Evolutionary conservation across 768 basidiomycete genomes (phyloP).

Genomic region (Russula compacta): DNA sequence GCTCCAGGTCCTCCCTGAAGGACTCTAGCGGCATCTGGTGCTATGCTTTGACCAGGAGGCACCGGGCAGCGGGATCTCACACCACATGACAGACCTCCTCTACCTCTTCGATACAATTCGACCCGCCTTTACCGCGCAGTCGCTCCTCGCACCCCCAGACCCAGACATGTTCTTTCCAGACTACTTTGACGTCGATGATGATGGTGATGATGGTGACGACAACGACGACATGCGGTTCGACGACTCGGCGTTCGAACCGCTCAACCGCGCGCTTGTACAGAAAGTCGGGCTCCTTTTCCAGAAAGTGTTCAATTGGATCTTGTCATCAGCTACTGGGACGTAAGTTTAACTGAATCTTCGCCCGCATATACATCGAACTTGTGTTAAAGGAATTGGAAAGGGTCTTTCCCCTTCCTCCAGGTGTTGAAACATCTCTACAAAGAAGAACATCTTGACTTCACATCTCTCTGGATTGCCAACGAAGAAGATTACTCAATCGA

Average conservation of each 20-base stretch:
- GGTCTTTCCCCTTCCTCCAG: no score
- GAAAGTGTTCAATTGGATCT: no score
- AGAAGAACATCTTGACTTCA: no score
- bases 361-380: no score
- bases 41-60: conserved; percentile 77
- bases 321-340: no score
- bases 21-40: conserved; percentile 55
- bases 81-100: conserved; percentile 63
- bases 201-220: no score
- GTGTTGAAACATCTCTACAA: no score
- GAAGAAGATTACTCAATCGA: no score
- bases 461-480: no score
- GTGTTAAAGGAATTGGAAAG: no score
- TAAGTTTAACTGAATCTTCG: no score
- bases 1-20: neutral
- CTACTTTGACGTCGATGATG: conserved; percentile 21
- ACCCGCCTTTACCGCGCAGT: conserved; percentile 28
- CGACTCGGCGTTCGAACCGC: conserved; percentile 46
- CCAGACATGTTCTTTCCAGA: conserved; percentile 26
- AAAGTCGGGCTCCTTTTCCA: conserved; percentile 41
- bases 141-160: conserved; percentile 21
- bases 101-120: conserved; percentile 74
- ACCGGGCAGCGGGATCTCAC: conserved; percentile 51
- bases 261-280: conserved; percentile 57
- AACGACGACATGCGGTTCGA: conserved; percentile 31